Percentiles rank a stretch among this genome's conserved stretches.
Conservation (phyloP, 2,329 filamentous ascomycete genomes). For the Massarina eburnea region DNA sequence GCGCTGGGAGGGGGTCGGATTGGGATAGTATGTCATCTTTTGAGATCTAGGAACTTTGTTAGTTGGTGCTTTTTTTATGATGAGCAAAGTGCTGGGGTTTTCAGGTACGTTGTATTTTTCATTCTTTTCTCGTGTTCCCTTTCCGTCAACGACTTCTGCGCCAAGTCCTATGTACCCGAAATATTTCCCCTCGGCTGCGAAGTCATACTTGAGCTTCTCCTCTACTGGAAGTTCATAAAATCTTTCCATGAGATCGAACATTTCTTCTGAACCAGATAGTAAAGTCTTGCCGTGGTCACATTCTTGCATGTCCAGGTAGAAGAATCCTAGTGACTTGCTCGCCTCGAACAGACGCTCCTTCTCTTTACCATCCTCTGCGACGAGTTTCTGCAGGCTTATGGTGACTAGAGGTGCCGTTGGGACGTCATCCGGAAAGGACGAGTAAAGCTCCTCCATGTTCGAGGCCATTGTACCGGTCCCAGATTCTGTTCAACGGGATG, state of each 20-base stretch:
- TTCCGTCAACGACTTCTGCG: constrained; percentile 4
- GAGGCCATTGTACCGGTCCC: neutral
- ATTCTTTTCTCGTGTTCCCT: constrained; percentile 7
- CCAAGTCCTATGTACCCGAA: constrained; percentile 4
- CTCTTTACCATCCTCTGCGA: neutral
- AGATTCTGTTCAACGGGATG: neutral
- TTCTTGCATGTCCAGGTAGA: constrained; percentile 2
- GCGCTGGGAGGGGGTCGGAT: constrained; percentile 1
- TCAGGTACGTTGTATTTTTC: constrained; percentile 4
- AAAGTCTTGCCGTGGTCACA: neutral
- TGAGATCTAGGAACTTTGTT: neutral
- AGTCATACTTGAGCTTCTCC: constrained; percentile 6
- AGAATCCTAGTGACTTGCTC: constrained; percentile 4
- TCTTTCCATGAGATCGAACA: constrained; percentile 4
- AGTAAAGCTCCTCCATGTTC: neutral
- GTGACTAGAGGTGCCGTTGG: constrained; percentile 1
- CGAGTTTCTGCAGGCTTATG: neutral
- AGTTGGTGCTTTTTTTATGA: neutral
- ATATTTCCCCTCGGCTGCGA: constrained; percentile 2
- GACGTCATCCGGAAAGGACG: constrained; percentile 4
- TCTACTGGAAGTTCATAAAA: neutral
- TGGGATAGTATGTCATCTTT: constrained; percentile 5
- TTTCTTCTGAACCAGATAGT: neutral
- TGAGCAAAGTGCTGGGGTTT: neutral
- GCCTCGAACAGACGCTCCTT: constrained; percentile 1